phyloP scores from a whole-genome alignment of 1,139 yeast genomes.

The Meyerozyma carpophila region DNA sequence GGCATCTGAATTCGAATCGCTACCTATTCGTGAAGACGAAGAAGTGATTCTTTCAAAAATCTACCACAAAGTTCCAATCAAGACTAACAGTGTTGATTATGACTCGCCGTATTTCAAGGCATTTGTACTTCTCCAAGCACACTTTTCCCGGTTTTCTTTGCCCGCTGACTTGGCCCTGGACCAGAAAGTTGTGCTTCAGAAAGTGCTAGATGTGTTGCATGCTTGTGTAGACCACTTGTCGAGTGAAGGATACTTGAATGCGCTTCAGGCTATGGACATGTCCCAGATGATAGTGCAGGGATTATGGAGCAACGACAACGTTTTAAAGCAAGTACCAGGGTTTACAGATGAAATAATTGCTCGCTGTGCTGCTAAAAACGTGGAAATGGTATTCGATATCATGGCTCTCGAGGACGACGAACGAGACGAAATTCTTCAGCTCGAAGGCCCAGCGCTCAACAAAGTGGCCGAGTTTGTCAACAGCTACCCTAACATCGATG shows the following conservation, averaged over 20 bases:
- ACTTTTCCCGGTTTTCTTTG: constrained; percentile 56
- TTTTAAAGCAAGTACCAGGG: constrained; percentile 78
- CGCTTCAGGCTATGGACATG: constrained; percentile 80
- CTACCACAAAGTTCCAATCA: constrained; percentile 59
- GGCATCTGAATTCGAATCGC: constrained; percentile 62
- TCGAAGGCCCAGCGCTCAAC: constrained; percentile 45
- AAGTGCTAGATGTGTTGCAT: constrained; percentile 47
- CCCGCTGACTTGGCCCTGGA: constrained; percentile 62
- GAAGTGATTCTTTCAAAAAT: constrained; percentile 41
- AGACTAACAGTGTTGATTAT: constrained; percentile 28
- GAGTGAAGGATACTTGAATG: constrained; percentile 74
- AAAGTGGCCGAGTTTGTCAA: constrained; percentile 85
- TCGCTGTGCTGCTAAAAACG: constrained; percentile 52
- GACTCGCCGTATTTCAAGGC: constrained; percentile 64
- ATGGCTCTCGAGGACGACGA: constrained; percentile 82
- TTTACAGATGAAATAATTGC: constrained; percentile 48
- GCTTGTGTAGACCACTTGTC: constrained; percentile 75
- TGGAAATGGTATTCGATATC: constrained; percentile 75
- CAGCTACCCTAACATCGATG: constrained; percentile 80
- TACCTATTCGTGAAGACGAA: constrained; percentile 63
- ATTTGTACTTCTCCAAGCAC: constrained; percentile 74
- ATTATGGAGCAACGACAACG: constrained; percentile 72
- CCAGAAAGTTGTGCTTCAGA: constrained; percentile 45
- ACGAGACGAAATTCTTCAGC: constrained; percentile 57
- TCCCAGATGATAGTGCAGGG: constrained; percentile 89